Base-by-base conservation (phyloP, 345 rosid genomes). In the Ceriops tagal region DNA sequence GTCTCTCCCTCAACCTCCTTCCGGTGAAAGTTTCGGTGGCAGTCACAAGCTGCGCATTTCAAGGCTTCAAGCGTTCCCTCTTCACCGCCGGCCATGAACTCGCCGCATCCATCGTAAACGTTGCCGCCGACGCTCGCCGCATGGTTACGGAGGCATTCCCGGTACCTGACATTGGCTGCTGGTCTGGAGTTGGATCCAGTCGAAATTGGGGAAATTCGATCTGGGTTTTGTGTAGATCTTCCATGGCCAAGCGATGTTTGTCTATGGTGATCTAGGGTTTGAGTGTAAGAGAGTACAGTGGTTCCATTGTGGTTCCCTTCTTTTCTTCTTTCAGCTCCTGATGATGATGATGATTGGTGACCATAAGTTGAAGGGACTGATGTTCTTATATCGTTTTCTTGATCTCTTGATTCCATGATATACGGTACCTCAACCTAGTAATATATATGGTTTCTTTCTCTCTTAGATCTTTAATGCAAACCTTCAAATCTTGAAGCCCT, bases 21-120 rank as follows among this genome's bases (percentile, higher is more conserved):
- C 58, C 96, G 85, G 82, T 93, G 99, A 64, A 93, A 93, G 80
- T 91, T 93, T 18, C 98, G 88, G 86, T 93, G 98, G 71, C 98
- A 93, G n/a, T 87, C 87, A 67, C 98, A 93, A 62, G 98, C 98
- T 8, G 97, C 98, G 53, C 98, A 93, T 75, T 86, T 86, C 53
- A 93, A 83, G 68, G 97, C 95, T 63, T 88, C 97, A 0, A 87
- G 65, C 0, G 89, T 80, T 22, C 97, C 96, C 20, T 86, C 97
- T 52, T 89, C 93, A 0, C 99, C 97, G 9, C 93, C 85, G 0
- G 99, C 93, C 97, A 93, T 92, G 81, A 93, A 93, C 92, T 93
- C 99, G 1, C 99, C 96, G 55, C 99, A 93, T 4, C 99, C 99
- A 32, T 93, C 99, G 74, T 73, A 80, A 16, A 92, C 86, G 31